Percentiles rank a stretch among this genome's conserved stretches.
Evolutionary conservation across 2,329 filamentous ascomycete species (phyloP).

Genomic region (Kalmusia sp.): DNA sequence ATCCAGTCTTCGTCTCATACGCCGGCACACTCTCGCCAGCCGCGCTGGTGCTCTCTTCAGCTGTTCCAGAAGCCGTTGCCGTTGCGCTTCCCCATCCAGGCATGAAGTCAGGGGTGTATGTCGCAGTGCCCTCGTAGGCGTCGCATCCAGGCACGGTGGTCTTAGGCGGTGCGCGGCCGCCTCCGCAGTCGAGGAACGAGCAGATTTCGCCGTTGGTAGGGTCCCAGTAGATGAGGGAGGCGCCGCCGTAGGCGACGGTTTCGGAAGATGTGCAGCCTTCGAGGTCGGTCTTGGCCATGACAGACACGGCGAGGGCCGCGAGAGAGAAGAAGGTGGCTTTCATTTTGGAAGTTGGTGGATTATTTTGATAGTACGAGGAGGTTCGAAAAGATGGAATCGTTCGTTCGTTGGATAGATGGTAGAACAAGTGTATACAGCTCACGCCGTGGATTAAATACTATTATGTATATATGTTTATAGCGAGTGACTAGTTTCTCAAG

Average conservation of each 20-base stretch:
- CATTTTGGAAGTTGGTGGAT: slow-evolving; percentile 13
- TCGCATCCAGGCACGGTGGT: slow-evolving; percentile 68
- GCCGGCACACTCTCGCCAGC: slow-evolving; percentile 1
- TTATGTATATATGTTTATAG: background rate
- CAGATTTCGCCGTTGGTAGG: slow-evolving; percentile 71
- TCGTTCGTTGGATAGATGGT: slow-evolving; percentile 2
- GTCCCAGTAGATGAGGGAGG: slow-evolving; percentile 65
- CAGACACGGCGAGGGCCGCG: slow-evolving; percentile 36
- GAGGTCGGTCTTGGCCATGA: slow-evolving; percentile 48
- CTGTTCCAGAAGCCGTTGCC: background rate
- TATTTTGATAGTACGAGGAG: too few relatives aligned
- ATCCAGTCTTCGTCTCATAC: slow-evolving; percentile 5
- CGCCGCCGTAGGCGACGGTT: slow-evolving; percentile 55
- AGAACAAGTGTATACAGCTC: too few relatives aligned
- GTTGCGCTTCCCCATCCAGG: slow-evolving; percentile 12
- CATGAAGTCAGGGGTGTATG: slow-evolving; percentile 61
- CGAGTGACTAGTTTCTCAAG: slow-evolving; percentile 1
- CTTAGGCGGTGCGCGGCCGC: slow-evolving; percentile 70
- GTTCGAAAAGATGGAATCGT: background rate
- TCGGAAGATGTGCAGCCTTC: slow-evolving; percentile 53
- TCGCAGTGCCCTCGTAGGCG: slow-evolving; percentile 62
- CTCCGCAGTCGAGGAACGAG: slow-evolving; percentile 70
- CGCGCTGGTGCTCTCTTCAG: slow-evolving; percentile 15
- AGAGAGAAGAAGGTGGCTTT: slow-evolving; percentile 30
- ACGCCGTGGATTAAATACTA: too few relatives aligned